phyloP scores from a whole-genome alignment of 2,329 filamentous ascomycete genomes.

The Monilinia fructigena region DNA sequence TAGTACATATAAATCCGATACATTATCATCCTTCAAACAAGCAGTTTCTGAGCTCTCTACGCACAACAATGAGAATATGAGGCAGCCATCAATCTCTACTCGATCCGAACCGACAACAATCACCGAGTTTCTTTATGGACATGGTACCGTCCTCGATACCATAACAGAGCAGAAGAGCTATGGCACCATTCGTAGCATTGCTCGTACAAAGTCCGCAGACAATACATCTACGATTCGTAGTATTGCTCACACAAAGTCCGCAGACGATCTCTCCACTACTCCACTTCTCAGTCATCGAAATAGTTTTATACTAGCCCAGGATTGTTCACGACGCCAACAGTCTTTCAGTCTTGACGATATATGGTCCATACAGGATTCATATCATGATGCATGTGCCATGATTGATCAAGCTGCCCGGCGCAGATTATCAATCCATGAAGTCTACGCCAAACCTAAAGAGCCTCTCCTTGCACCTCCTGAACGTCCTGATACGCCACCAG shows the following conservation, averaged over 20 bases:
- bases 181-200: slow-evolving; percentile 39
- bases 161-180: slow-evolving; percentile 46
- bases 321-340: slow-evolving; percentile 36
- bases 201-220: slow-evolving; percentile 35
- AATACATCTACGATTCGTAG: slow-evolving; percentile 24
- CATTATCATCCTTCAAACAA: slow-evolving; percentile 17
- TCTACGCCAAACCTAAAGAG: slow-evolving; percentile 38
- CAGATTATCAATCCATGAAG: slow-evolving; percentile 31
- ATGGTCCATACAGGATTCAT: slow-evolving; percentile 37
- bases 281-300: slow-evolving; percentile 36
- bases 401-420: slow-evolving; percentile 31
- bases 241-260: slow-evolving; percentile 32
- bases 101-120: slow-evolving; percentile 5
- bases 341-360: slow-evolving; percentile 43
- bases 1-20: slow-evolving; percentile 29
- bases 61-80: slow-evolving; percentile 20
- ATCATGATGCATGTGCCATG: slow-evolving; percentile 35
- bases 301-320: slow-evolving; percentile 35
- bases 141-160: slow-evolving; percentile 44
- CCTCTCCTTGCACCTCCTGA: slow-evolving; percentile 36
- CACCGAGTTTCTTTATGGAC: slow-evolving; percentile 43
- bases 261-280: slow-evolving; percentile 33
- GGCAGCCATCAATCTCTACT: slow-evolving; percentile 16
- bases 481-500: slow-evolving; percentile 38
- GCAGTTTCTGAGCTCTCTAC: background rate